Conservation (phyloP, 1,284 basidiomycete species). For the Ceratobasidium sp. region DNA sequence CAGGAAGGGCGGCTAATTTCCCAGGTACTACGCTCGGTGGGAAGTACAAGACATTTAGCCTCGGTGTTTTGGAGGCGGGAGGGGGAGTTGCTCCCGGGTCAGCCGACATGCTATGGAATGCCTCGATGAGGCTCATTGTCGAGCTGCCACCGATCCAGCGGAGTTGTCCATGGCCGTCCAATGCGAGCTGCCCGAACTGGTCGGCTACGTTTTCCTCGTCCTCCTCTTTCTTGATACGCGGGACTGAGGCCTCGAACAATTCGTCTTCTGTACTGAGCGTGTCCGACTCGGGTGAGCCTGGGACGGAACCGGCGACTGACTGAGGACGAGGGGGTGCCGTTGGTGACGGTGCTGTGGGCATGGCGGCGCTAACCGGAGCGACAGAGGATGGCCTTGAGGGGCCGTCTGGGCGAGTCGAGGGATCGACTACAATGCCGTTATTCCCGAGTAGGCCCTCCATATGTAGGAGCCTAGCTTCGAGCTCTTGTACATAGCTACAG, state of each 20-base stretch:
- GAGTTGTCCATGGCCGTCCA: conserved; percentile 89
- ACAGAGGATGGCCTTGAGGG: conserved; percentile 19
- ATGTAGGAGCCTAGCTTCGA: conserved; percentile 81
- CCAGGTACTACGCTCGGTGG: conserved; percentile 89
- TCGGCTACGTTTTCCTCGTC: conserved; percentile 68
- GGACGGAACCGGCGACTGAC: conserved; percentile 34
- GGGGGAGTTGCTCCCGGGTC: conserved; percentile 42
- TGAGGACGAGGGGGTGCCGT: conserved; percentile 31
- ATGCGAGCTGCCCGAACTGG: conserved; percentile 83
- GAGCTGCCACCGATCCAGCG: conserved; percentile 93
- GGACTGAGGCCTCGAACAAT: conserved; percentile 40
- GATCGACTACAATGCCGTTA: conserved; percentile 34
- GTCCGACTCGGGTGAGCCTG: conserved; percentile 37
- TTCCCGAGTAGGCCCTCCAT: conserved; percentile 84
- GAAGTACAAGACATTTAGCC: conserved; percentile 78
- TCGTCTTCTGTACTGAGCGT: conserved; percentile 36
- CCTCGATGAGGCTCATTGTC: conserved; percentile 89
- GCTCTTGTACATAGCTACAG: conserved; percentile 83
- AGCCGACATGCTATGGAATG: conserved; percentile 66
- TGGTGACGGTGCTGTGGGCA: conserved; percentile 12
- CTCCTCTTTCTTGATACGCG: conserved; percentile 62
- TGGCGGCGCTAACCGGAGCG: conserved; percentile 14
- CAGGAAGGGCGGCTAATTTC: conserved; percentile 82
- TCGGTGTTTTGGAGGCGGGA: conserved; percentile 38
- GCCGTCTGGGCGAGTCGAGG: conserved; percentile 7